Conservation (phyloP, 2,329 filamentous ascomycete genomes). For the Pseudocercospora musae region DNA sequence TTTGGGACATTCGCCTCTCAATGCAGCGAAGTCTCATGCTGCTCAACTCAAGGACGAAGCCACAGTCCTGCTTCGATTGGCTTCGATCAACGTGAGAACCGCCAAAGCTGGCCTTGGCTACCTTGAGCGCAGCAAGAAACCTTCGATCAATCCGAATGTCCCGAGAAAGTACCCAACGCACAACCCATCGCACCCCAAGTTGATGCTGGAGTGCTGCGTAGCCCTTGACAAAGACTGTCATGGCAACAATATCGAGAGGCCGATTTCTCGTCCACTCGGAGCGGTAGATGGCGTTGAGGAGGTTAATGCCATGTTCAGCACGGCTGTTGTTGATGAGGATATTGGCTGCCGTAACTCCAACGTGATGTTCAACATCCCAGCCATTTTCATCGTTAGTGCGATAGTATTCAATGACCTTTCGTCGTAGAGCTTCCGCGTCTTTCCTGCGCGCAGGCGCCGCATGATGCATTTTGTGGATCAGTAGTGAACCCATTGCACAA, state of each 20-base stretch:
- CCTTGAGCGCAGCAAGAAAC: conserved; percentile 23
- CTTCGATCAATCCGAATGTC: conserved; percentile 29
- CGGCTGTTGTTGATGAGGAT: conserved; percentile 27
- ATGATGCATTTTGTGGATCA: conserved; percentile 28
- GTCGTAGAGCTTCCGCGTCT: conserved; percentile 20
- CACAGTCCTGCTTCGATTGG: not conserved
- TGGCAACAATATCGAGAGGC: conserved; percentile 30
- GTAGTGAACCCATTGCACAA: conserved; percentile 28
- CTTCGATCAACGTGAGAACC: not conserved
- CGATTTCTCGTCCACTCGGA: conserved; percentile 23
- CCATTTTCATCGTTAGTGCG: conserved; percentile 30
- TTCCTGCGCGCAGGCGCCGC: conserved; percentile 5
- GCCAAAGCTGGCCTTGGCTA: not conserved
- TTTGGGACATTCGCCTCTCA: not conserved
- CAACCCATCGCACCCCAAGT: conserved; percentile 29
- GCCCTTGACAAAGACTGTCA: conserved; percentile 34
- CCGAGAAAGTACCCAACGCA: conserved; percentile 28
- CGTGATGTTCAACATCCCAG: conserved; percentile 25
- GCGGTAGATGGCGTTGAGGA: conserved; percentile 30
- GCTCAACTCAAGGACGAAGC: not conserved
- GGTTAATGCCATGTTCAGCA: conserved; percentile 27
- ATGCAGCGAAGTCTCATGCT: not conserved
- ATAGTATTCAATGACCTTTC: conserved; percentile 31
- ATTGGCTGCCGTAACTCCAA: conserved; percentile 32
- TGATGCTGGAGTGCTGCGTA: conserved; percentile 23